Evolutionary conservation across 176 grass and related monocot species (phyloP).

Genomic region (Saccharum officinarum): DNA sequence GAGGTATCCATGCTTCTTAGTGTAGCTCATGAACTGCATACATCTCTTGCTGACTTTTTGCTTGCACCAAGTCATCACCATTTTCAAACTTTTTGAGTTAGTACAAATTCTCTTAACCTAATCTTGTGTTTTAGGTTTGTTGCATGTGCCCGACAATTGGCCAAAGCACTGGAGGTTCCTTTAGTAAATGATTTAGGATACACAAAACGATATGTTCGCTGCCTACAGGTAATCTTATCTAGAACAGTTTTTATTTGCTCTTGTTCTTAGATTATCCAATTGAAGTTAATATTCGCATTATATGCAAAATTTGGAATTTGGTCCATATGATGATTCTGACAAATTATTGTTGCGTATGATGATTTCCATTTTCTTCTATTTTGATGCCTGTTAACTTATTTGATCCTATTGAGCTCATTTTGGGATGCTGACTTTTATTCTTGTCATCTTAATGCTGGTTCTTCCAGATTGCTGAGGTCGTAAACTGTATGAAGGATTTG

Average conservation of each 20-base stretch:
- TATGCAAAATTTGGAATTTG: background rate
- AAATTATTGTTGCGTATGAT: background rate
- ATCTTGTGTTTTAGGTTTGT: slow-evolving; percentile 75
- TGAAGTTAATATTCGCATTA: background rate
- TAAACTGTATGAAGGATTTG: slow-evolving; percentile 99
- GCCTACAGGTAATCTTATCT: slow-evolving; percentile 74
- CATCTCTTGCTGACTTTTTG: background rate
- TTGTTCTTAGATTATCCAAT: background rate
- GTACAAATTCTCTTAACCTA: slow-evolving; percentile 13
- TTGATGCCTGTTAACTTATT: background rate
- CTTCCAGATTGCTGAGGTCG: slow-evolving; percentile 90
- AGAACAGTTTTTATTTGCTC: background rate
- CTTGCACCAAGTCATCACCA: background rate
- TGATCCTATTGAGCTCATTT: background rate
- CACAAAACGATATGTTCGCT: slow-evolving; percentile 97
- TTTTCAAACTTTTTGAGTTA: background rate
- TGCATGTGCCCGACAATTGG: slow-evolving; percentile 76
- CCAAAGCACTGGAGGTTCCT: slow-evolving; percentile 93
- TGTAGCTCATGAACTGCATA: slow-evolving; percentile 4
- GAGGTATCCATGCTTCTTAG: background rate
- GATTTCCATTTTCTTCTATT: slow-evolving; percentile 16
- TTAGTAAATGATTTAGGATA: slow-evolving; percentile 99
- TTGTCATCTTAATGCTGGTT: slow-evolving; percentile 31
- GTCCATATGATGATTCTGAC: background rate
- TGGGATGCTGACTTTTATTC: slow-evolving; percentile 21